Evolutionary conservation across 495 filamentous ascomycete species (phyloP).

Genomic region (Usnea hakonensis): DNA sequence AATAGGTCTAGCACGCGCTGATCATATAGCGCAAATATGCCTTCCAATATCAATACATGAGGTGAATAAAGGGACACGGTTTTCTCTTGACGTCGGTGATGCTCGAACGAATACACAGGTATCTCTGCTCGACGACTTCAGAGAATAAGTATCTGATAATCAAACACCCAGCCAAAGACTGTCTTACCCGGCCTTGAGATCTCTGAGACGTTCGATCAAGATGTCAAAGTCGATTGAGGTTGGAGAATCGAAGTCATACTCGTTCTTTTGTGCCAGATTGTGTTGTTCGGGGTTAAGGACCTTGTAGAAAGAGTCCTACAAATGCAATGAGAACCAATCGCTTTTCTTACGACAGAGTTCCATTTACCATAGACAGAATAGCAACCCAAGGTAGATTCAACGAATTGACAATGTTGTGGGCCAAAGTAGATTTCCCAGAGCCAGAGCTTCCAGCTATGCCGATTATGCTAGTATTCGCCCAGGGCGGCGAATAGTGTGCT

Average conservation of each 20-base stretch:
- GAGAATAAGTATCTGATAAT: conserved; percentile 7
- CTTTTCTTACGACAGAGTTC: background rate
- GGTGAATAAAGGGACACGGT: conserved; percentile 91
- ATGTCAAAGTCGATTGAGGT: conserved; percentile 92
- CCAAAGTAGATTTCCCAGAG: conserved; percentile 93
- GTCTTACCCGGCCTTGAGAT: conserved; percentile 83
- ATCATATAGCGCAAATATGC: conserved; percentile 91
- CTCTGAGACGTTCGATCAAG: conserved; percentile 68
- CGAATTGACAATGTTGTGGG: conserved; percentile 80
- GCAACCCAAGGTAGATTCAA: conserved; percentile 96
- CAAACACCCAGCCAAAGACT: background rate
- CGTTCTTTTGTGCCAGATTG: conserved; percentile 69
- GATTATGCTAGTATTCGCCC: conserved; percentile 90
- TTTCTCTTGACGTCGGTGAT: conserved; percentile 70
- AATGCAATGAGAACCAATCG: background rate
- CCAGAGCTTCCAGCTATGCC: conserved; percentile 93
- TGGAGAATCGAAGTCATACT: conserved; percentile 94
- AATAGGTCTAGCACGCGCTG: conserved; percentile 75
- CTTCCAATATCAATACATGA: conserved; percentile 90
- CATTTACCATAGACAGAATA: conserved; percentile 82
- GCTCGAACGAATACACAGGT: conserved; percentile 89
- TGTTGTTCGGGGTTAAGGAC: conserved; percentile 66
- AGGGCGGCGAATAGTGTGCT: conserved; percentile 83
- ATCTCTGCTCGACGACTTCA: conserved; percentile 83
- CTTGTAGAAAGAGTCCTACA: conserved; percentile 94